Base-by-base conservation (phyloP, 2,329 filamentous ascomycete species). In the Intubia oerlemansii region DNA sequence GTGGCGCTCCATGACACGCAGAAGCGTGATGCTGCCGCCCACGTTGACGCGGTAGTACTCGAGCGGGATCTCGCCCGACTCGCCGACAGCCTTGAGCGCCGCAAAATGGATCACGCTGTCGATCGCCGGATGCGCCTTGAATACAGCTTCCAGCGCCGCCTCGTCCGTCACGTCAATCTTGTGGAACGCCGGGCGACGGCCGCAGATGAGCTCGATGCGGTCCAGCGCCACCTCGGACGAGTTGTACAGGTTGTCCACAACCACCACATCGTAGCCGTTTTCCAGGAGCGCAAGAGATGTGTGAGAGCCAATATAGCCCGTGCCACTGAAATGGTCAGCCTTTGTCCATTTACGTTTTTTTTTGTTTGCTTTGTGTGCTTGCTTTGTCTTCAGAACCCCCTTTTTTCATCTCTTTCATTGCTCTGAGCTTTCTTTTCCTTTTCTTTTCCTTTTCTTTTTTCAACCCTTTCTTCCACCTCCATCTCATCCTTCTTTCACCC, bases 91-190 rank as follows among this genome's bases (percentile, higher is more conserved):
- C 76, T 98, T 98, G 41, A 98, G 66, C 15, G 88, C 88, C 38
- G 88, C 90, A 49, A 98, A 98, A 62, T 98, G 88, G 44, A 98
- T 95, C 39, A 95, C 88, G 49, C 80, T 92, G 64, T 93, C 82
- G 46, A 98, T 93, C 45, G 80, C 75, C 29, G 84, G 81, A 54
- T 95, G 76, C 46, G 76, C 77, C 37, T 67, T 61, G 48, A 98
- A 93, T 43, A 95, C 77, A 44, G 73, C 71, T 49, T 93, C 80
- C 33, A 98, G 64, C 10, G 62, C 76, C 37, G 65, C 63, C 51
- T 88, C 76, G 47, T 93, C 68, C 41, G 81, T 93, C 44, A 98
- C 67, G 54, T 98, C 88, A 47, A 71, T 59, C 51, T 91, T 58
- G 59, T 82, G 71, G 52, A 93, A 93, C 36, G 61, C 57, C 32